These are phyloP conservation scores for Oryza glaberrima DNA, from an alignment of 176 grass and related monocot genomes.

Conservation along the genomic window DNA sequence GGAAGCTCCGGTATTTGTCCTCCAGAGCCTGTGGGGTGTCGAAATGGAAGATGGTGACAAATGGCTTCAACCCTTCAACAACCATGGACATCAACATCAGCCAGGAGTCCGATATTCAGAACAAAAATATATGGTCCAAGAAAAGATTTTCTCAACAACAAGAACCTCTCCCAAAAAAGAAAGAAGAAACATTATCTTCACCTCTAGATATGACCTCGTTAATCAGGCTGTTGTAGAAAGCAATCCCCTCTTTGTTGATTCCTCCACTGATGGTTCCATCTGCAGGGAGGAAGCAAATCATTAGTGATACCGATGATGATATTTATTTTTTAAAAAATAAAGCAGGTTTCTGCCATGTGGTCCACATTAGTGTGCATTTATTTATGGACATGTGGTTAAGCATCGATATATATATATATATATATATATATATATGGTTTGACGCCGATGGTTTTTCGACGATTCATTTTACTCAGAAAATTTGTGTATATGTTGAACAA, in stretches of 20 bases:
- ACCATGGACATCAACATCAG: not conserved
- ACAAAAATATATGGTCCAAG: not conserved
- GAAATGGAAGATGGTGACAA: conserved; percentile 67
- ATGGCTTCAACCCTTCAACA: conserved; percentile 55
- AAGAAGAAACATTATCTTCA: not conserved
- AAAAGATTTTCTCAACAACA: not conserved
- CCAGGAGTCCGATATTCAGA: not conserved
- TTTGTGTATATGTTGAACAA: too few relatives aligned
- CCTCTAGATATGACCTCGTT: conserved; percentile 60
- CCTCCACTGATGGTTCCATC: conserved; percentile 61
- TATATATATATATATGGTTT: too few relatives aligned
- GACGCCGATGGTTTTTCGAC: too few relatives aligned
- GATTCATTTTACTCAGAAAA: too few relatives aligned
- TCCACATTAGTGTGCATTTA: too few relatives aligned
- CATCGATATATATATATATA: too few relatives aligned
- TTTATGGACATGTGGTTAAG: too few relatives aligned
- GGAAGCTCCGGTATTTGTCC: conserved; percentile 58
- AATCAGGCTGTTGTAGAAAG: conserved; percentile 69
- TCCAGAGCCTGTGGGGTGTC: conserved; percentile 60
- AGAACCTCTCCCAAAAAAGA: not conserved
- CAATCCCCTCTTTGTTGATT: conserved; percentile 60
- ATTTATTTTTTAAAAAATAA: too few relatives aligned
- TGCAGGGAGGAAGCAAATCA: conserved; percentile 12
- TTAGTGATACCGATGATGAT: not conserved
- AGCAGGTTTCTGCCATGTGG: too few relatives aligned